phyloP scores from a whole-genome alignment of 306 rosid genomes.

The Vigna mungo region DNA sequence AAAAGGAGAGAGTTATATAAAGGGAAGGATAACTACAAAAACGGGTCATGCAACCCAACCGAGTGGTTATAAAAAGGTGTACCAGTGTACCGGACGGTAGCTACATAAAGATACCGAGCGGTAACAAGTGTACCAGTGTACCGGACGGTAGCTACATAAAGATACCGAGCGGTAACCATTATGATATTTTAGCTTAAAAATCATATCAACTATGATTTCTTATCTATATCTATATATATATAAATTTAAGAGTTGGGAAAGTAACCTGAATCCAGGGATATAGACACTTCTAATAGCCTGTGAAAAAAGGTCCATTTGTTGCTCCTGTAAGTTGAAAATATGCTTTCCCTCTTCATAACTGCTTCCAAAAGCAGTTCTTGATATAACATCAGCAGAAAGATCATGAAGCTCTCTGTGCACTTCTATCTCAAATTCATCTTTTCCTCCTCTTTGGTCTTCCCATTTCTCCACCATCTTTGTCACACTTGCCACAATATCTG shows the following conservation, averaged over 20 bases:
- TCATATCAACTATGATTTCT: not conserved
- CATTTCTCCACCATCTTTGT: slow-evolving; percentile 62
- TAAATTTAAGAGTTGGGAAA: not conserved
- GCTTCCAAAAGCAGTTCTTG: slow-evolving; percentile 84
- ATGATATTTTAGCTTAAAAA: no score
- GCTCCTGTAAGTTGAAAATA: slow-evolving; percentile 72
- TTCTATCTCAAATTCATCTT: slow-evolving; percentile 71
- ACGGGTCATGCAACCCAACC: no score
- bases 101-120: no score
- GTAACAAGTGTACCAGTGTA: no score
- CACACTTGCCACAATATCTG: slow-evolving; percentile 65
- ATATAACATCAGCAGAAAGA: slow-evolving; percentile 72
- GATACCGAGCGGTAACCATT: no score
- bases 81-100: no score
- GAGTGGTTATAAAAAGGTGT: no score
- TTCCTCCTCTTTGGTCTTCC: slow-evolving; percentile 60
- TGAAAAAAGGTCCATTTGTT: slow-evolving; percentile 63
- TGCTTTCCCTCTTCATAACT: slow-evolving; percentile 72
- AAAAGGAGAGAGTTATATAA: no score
- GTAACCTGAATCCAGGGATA: slow-evolving; percentile 83
- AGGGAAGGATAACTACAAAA: no score
- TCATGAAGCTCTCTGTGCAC: slow-evolving; percentile 60
- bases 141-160: no score
- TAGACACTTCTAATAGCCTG: slow-evolving; percentile 62
- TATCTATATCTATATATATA: no score